Percentiles rank a stretch among this genome's conserved stretches.
Conservation (phyloP, 306 rosid species). For the Vigna radiata region DNA sequence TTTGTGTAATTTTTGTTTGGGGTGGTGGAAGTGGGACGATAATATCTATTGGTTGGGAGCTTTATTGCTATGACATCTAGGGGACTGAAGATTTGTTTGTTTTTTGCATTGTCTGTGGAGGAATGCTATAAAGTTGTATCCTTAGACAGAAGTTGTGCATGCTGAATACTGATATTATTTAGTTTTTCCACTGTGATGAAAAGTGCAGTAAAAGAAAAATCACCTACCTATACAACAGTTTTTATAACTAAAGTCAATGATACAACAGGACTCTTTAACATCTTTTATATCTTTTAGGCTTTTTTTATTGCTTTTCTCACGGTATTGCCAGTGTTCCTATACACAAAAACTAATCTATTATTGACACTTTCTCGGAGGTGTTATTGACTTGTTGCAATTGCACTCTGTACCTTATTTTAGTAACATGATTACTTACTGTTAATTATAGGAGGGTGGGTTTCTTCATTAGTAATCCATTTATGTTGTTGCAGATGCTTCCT, state of each 20-base stretch:
- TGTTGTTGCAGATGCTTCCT: slow-evolving; percentile 76
- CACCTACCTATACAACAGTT: slow-evolving; percentile 8
- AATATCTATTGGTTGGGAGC: slow-evolving; percentile 5
- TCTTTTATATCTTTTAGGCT: slow-evolving; percentile 20
- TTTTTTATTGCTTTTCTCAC: slow-evolving; percentile 24
- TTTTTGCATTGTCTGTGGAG: neutral
- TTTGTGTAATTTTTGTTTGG: slow-evolving; percentile 28
- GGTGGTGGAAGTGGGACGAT: slow-evolving; percentile 20
- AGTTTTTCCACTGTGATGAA: neutral
- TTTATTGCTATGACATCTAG: slow-evolving; percentile 13
- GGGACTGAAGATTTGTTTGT: slow-evolving; percentile 1
- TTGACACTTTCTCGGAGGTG: neutral
- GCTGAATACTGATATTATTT: neutral
- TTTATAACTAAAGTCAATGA: neutral
- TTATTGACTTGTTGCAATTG: slow-evolving; percentile 22
- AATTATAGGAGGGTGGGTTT: neutral
- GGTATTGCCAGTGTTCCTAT: neutral
- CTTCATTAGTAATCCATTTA: slow-evolving; percentile 20
- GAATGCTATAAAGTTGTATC: neutral
- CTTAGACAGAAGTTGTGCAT: slow-evolving; percentile 19
- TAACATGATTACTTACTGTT: neutral
- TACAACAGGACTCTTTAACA: neutral
- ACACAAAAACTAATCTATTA: neutral
- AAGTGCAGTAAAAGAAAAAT: slow-evolving; percentile 20
- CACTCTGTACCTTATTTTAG: slow-evolving; percentile 1